Conservation (phyloP, 2,329 filamentous ascomycete species). For the Gaeumannomyces sp. region DNA sequence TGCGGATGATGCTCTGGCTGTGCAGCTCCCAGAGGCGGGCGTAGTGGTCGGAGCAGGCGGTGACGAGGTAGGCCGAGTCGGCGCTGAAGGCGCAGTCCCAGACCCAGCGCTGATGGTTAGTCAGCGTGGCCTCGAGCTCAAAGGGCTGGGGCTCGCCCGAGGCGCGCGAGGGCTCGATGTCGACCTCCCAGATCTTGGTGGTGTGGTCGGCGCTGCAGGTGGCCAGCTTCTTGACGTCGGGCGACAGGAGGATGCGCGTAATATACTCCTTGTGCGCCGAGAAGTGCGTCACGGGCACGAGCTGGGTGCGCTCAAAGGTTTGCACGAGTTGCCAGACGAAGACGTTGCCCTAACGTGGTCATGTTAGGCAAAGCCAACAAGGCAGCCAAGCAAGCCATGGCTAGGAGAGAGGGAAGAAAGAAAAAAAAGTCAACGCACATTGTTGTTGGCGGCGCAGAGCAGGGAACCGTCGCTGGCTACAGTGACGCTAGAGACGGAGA, state of each 20-base stretch:
- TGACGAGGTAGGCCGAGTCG: conserved; percentile 88
- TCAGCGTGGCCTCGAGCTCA: conserved; percentile 78
- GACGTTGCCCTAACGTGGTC: conserved; percentile 68
- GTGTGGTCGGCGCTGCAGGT: conserved; percentile 92
- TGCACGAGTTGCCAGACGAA: conserved; percentile 96
- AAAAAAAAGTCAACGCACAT: conserved; percentile 44
- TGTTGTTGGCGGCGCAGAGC: conserved; percentile 88
- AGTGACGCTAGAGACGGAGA: conserved; percentile 88
- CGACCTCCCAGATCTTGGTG: conserved; percentile 93
- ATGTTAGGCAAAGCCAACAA: conserved; percentile 3
- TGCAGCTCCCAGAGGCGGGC: conserved; percentile 84
- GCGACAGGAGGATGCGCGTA: conserved; percentile 83
- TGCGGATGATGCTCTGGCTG: conserved; percentile 82
- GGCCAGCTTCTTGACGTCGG: conserved; percentile 88
- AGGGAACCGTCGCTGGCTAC: conserved; percentile 91
- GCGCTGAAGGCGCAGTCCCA: conserved; percentile 97
- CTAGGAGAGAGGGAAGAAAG: neutral
- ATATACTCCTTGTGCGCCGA: conserved; percentile 88
- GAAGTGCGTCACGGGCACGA: conserved; percentile 84
- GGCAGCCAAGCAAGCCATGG: neutral
- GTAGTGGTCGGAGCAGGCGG: conserved; percentile 89
- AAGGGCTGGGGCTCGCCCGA: conserved; percentile 50
- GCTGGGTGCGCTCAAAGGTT: conserved; percentile 71
- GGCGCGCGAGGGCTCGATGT: conserved; percentile 46
- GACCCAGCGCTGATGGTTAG: conserved; percentile 90